Evolutionary conservation across 306 rosid species (phyloP).

Genomic region (Comarum palustre): DNA sequence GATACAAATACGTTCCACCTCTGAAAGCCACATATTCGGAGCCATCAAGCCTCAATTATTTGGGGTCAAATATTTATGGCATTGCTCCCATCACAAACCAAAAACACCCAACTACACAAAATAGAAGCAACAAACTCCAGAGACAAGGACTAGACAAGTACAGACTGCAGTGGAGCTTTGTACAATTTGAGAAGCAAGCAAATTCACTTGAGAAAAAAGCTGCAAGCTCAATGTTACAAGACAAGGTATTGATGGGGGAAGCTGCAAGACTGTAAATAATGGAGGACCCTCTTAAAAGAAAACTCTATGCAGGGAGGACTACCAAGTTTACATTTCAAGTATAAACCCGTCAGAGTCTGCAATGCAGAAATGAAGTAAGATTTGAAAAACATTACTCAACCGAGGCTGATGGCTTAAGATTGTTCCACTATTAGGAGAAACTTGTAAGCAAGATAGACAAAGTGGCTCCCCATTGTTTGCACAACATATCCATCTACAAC

Average conservation of each 20-base stretch:
- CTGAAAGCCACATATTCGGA: neutral
- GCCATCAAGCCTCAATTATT: neutral
- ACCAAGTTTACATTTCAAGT: neutral
- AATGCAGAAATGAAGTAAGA: neutral
- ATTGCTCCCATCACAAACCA: neutral
- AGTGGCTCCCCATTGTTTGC: neutral
- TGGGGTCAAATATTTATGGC: neutral
- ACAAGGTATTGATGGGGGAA: neutral
- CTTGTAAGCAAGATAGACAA: neutral
- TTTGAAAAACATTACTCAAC: neutral
- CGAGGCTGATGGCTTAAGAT: neutral
- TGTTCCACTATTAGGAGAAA: neutral
- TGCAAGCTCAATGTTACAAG: neutral
- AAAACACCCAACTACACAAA: neutral
- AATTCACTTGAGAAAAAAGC: neutral
- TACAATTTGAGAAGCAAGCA: neutral
- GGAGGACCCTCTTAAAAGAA: neutral
- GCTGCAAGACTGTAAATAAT: neutral
- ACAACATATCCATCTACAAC: no score
- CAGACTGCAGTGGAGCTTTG: neutral
- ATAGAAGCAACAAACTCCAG: neutral
- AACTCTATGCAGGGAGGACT: neutral
- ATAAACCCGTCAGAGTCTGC: neutral
- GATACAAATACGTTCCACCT: neutral
- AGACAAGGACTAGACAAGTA: neutral